Evolutionary conservation across 2,329 filamentous ascomycete species (phyloP), one percentile per base, ranked within the genome.

Genomic region (Lojkania enalia): DNA sequence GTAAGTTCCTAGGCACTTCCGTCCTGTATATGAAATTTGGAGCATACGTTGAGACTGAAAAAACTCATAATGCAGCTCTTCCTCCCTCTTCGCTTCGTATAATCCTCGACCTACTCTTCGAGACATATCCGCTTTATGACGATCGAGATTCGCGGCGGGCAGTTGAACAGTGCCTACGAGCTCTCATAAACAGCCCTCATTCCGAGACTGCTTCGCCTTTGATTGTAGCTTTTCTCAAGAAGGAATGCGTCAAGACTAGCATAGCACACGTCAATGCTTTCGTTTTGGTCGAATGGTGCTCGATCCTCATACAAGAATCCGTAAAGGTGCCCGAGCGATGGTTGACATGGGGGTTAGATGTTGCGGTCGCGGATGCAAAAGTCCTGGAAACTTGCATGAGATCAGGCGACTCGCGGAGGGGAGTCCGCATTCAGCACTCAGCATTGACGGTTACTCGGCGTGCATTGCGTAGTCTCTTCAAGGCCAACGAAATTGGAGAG

Each of bases 221-320:
- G 1, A 81, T 96, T 46, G 78, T 90, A 33, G 76, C 79, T 32
- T 80, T 80, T 38, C 70, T 96, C 47, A 82, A 85, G 49, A 74
- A 77, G 21, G 92, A 99, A 71, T 82, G 85, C 12, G 78, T 81
- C 51, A 96, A 95, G 68, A 74, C 80, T 14, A 85, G 83, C 51
- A 85, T 97, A 59, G 89, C 92, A 21, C 75, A 87, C 13, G 82
- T 80, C 32, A 95, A 84, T 70, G 88, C 90, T 4, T 95, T 96
- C 66, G 89, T 95, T 37, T 76, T 99, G 56, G 79, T 94, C 12
- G 89, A 96, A 69, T 99, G 92, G 92, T 90, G 85, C 69, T 87
- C 86, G 46, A 70, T 92, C 46, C 73, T 96, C 39, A 80, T 96
- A 56, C 84, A 91, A 60, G 79, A 86, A 46, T 76, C 90, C 19